Conservation (phyloP, 345 rosid species). For the Tarenaya hassleriana region DNA sequence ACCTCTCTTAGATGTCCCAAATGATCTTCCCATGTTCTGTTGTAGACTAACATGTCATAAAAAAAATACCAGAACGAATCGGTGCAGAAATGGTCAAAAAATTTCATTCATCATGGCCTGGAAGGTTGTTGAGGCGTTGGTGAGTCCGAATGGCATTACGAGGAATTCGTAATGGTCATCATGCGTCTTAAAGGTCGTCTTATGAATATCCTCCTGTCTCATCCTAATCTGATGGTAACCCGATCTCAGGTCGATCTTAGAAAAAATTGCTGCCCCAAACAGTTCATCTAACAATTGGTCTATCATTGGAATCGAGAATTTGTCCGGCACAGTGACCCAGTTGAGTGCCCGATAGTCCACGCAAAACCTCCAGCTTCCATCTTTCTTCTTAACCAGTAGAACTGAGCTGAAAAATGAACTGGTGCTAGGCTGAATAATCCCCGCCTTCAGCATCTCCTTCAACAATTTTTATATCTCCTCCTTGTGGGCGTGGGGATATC, state of each 20-base stretch:
- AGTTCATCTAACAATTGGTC: not conserved
- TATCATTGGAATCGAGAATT: not conserved
- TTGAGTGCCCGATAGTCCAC: too few species aligned
- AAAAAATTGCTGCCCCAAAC: not conserved
- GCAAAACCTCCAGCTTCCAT: not conserved
- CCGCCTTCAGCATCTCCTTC: too few species aligned
- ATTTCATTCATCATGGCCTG: not conserved
- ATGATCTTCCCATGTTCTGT: not conserved
- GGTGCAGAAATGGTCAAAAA: not conserved
- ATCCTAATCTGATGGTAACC: not conserved
- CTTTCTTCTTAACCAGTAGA: not conserved
- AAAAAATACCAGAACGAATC: not conserved
- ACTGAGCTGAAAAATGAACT: not conserved
- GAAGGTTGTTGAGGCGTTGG: not conserved
- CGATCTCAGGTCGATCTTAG: not conserved
- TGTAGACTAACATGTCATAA: not conserved
- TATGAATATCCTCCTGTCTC: not conserved
- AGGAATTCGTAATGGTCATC: not conserved
- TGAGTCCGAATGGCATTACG: not conserved
- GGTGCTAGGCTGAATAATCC: not conserved
- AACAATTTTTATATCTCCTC: too few species aligned
- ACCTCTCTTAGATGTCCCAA: not conserved
- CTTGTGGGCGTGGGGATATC: too few species aligned
- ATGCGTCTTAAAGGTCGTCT: not conserved
- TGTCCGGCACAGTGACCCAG: too few species aligned